Conservation (phyloP, 495 filamentous ascomycete species). For the Penicillium antarcticum region DNA sequence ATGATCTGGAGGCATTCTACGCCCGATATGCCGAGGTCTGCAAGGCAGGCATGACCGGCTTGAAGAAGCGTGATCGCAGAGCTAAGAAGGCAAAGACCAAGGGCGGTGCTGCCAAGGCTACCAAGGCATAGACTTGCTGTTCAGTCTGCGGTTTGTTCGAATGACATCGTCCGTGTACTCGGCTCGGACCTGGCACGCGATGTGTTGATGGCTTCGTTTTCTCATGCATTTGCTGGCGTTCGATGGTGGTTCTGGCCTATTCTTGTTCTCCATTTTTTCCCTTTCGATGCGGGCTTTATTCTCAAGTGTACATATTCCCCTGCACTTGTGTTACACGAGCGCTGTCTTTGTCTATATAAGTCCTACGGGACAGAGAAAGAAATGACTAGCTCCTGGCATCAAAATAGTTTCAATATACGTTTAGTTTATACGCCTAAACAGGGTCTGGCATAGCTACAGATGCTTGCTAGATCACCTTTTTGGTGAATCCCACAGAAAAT, state of each 20-base stretch:
- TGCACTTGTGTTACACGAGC: conserved; percentile 7
- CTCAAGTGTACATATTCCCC: conserved; percentile 21
- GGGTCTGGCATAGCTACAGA: too few species aligned
- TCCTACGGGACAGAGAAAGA: neutral
- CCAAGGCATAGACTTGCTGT: conserved; percentile 36
- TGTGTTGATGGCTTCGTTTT: conserved; percentile 7
- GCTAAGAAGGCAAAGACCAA: conserved; percentile 68
- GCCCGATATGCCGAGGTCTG: conserved; percentile 86
- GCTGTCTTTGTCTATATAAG: conserved; percentile 1
- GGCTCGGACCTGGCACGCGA: neutral
- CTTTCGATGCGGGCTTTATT: conserved; percentile 9
- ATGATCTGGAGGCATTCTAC: conserved; percentile 77
- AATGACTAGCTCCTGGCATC: neutral
- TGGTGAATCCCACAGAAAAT: neutral
- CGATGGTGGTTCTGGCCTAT: conserved; percentile 9
- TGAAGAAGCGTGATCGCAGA: conserved; percentile 95
- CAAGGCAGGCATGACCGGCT: conserved; percentile 77
- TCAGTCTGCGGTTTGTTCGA: neutral
- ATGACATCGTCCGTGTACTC: neutral
- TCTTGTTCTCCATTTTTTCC: conserved; percentile 6
- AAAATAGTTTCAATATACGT: neutral
- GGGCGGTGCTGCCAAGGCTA: conserved; percentile 49
- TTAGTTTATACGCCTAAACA: too few species aligned
- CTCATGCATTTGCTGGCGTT: conserved; percentile 27
- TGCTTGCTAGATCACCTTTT: neutral